Evolutionary conservation across 345 rosid species (phyloP).

Genomic region (Bruguiera parviflora): DNA sequence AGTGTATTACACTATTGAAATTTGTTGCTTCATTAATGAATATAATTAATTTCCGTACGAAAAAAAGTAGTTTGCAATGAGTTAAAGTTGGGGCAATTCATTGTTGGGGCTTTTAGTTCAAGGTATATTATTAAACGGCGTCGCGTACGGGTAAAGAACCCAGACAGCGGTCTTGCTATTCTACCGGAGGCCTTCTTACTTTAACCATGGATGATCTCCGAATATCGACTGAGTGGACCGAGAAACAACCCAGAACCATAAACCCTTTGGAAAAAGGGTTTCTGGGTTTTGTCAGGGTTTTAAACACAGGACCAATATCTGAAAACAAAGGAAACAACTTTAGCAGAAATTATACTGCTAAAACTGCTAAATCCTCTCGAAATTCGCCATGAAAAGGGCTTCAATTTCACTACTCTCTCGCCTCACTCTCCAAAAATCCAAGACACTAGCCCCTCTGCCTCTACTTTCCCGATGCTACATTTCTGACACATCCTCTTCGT

Average conservation of each 20-base stretch:
- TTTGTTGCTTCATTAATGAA: no score
- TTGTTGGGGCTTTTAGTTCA: no score
- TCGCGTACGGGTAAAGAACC: no score
- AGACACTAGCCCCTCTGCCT: constrained; percentile 28
- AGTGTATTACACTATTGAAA: no score
- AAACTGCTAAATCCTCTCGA: neutral
- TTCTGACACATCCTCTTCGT: constrained; percentile 23
- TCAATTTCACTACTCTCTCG: constrained; percentile 54
- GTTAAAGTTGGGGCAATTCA: no score
- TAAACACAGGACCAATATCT: constrained; percentile 1
- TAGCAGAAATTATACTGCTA: neutral
- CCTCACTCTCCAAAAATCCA: constrained; percentile 33
- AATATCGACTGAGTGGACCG: no score
- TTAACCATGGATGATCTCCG: no score
- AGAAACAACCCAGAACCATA: neutral
- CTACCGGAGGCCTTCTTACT: no score
- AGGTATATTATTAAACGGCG: no score
- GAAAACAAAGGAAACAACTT: constrained; percentile 2
- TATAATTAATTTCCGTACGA: no score
- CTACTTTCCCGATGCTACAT: constrained; percentile 20
- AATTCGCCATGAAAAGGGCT: constrained; percentile 48
- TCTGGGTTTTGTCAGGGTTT: constrained; percentile 38
- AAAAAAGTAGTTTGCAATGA: no score
- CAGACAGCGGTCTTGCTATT: no score
- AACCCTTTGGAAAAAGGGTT: neutral